These are phyloP conservation scores for Fusarium duplospermum DNA, from an alignment of 2,329 filamentous ascomycete genomes.

Conservation along the genomic window DNA sequence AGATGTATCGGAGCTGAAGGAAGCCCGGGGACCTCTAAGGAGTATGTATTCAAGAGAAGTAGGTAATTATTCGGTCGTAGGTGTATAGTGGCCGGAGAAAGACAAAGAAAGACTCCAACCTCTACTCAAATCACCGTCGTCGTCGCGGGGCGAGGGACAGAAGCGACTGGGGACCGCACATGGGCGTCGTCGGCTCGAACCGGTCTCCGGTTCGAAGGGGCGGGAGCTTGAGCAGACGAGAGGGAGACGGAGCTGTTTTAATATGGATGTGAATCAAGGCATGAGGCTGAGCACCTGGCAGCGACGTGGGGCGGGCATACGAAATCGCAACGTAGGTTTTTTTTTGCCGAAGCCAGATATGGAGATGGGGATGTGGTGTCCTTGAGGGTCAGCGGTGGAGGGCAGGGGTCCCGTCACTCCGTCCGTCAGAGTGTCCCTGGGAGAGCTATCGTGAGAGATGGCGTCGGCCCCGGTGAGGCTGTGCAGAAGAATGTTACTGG, in stretches of 20 bases:
- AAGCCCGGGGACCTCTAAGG: constrained; percentile 10
- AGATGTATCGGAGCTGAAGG: constrained; percentile 15
- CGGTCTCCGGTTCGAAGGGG: constrained; percentile 32
- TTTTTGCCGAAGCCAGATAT: constrained; percentile 6
- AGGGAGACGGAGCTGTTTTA: constrained; percentile 13
- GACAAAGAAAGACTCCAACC: neutral
- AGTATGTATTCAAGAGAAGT: neutral
- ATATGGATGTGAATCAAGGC: constrained; percentile 17
- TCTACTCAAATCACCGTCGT: constrained; percentile 39
- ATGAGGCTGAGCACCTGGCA: constrained; percentile 44
- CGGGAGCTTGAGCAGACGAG: constrained; percentile 17
- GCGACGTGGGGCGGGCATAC: constrained; percentile 27
- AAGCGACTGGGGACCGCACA: constrained; percentile 40
- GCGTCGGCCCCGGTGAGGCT: constrained; percentile 37
- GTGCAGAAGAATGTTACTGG: constrained; percentile 31
- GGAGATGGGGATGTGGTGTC: neutral
- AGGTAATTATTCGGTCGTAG: neutral
- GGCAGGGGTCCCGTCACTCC: constrained; percentile 14
- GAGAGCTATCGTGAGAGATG: constrained; percentile 32
- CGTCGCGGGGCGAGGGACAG: constrained; percentile 44
- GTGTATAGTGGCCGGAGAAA: constrained; percentile 7
- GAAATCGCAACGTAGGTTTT: constrained; percentile 13
- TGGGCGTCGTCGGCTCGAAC: constrained; percentile 41
- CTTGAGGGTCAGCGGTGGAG: neutral
- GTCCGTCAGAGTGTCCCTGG: constrained; percentile 14